Evolutionary conservation across 768 basidiomycete species (phyloP), one percentile per base, ranked within the genome.

Genomic region (Tephrocybe sp.): DNA sequence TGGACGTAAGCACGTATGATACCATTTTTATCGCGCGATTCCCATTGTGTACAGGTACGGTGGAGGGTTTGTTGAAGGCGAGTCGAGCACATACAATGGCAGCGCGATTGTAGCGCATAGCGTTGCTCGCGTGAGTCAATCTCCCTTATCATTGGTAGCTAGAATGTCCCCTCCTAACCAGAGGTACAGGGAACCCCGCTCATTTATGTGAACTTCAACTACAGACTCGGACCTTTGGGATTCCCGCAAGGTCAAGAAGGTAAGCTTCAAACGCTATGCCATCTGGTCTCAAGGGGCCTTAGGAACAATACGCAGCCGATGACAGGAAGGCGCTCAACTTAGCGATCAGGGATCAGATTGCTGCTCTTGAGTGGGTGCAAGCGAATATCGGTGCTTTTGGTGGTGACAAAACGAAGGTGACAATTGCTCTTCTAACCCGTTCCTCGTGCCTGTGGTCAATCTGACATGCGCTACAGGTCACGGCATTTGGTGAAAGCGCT

Each of bases 341-440:
- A 38, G 75, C 65, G 5, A 47, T 78, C 13, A 67, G 58, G 30
- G 76, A 78, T 51, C 68, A 75, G 48, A 49, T 72, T 17, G 50
- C 62, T 6, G 77, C 73, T 4, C 62, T 77, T 2, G 48, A 64
- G 42, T 78, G 76, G 83, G 74, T 85, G 0, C 77, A 83, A 48
- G 56, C 68, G 34, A 76, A 85, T 54, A 82, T 85, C 45, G 67
- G 59, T 32, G 59, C 65, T 0, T 85, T 85, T 57, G 82, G 83
- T 4, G 84, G 84, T n/a, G 79, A 77, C 57, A 68, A 68, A n/a
- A 58, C n/a, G 10, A 72, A 75, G 65, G 75, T 74, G 6, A 11
- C 5, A n/a, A n/a, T 9, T 4, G 14, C 9, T 12, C 30, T 26
- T 16, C 10, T 44, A 11, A 34, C 9, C 4, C 4, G 34, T 49